Base-by-base conservation (phyloP, 2,329 filamentous ascomycete species). In the Massarina eburnea region DNA sequence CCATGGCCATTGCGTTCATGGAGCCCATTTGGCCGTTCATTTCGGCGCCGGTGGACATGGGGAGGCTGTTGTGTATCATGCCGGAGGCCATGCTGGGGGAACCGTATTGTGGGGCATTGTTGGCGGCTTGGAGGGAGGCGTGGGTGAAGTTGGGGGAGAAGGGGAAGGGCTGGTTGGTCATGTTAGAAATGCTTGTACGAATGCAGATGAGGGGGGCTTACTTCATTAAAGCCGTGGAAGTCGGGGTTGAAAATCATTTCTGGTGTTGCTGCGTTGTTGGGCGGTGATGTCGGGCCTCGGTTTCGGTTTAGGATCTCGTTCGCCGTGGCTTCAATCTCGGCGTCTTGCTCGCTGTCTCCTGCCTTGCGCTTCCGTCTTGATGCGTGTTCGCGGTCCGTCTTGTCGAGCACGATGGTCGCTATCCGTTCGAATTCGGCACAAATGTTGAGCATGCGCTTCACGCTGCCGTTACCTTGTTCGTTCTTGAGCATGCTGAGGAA, bases 351-450 rank as follows among this genome's bases (percentile, higher is more conserved):
- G 17, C 86, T 84, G 35, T 82, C 63, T 10, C 64, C 76, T 50
- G 80, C 84, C 78, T 95, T 96, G 49, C 92, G 83, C 76, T 97
- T 97, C 46, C 89, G 83, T 48, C 89, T 83, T 4, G 83, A 85
- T 20, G 85, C 80, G 27, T 88, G 82, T 41, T 97, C 92, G 61
- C 87, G 90, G 64, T 97, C 92, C 0, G 89, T 83, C 67, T 91
- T 95, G 48, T 97, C 92, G 36, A 97, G 84, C 8, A 96, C 90
- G 3, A 91, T 84, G 63, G 86, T 89, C 27, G 91, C 91, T 54
- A 99, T 96, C 47, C 94, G 84, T 68, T 96, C 91, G 59, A 99
- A 99, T 63, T 99, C 94, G n/a, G 89, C 83, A 69, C 92, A 97
- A 1, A 97, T 86, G 19, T 86, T 87, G 15, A 96, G 81, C 90